These are phyloP conservation scores for Penicillium macrosclerotiorum DNA, from an alignment of 495 filamentous ascomycete genomes.

Conservation along the genomic window DNA sequence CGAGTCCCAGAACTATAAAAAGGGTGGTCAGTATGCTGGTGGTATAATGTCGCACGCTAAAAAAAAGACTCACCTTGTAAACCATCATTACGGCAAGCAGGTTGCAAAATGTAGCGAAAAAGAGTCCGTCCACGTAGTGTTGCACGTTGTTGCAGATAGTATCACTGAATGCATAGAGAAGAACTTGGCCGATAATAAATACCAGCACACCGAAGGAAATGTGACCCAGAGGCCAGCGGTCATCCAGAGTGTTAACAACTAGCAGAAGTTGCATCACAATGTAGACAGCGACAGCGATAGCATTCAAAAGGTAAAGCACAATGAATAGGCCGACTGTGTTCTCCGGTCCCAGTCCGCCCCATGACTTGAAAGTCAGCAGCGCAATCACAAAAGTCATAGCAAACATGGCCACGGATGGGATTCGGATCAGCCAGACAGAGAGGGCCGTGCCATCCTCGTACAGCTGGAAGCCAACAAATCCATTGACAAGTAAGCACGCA, in stretches of 20 bases:
- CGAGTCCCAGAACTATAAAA: slow-evolving; percentile 98
- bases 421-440: slow-evolving; percentile 88
- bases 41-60: background rate
- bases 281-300: slow-evolving; percentile 79
- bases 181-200: slow-evolving; percentile 89
- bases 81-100: slow-evolving; percentile 98
- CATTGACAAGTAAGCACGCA: slow-evolving; percentile 90
- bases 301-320: slow-evolving; percentile 89
- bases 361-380: slow-evolving; percentile 89
- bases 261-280: slow-evolving; percentile 84
- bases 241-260: slow-evolving; percentile 85
- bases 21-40: slow-evolving; percentile 7
- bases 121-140: slow-evolving; percentile 93
- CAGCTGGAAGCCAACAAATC: slow-evolving; percentile 97
- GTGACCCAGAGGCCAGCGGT: slow-evolving; percentile 92
- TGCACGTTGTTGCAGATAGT: slow-evolving; percentile 80
- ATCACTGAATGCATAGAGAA: slow-evolving; percentile 86
- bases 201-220: slow-evolving; percentile 91
- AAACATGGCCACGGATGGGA: slow-evolving; percentile 77
- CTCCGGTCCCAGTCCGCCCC: slow-evolving; percentile 79
- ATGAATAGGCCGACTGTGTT: slow-evolving; percentile 89
- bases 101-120: slow-evolving; percentile 94
- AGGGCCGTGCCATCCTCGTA: slow-evolving; percentile 98
- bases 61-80: slow-evolving; percentile 73
- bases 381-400: slow-evolving; percentile 81